Base-by-base conservation (phyloP, 176 grass and related monocot species). In the Cocos nucifera region DNA sequence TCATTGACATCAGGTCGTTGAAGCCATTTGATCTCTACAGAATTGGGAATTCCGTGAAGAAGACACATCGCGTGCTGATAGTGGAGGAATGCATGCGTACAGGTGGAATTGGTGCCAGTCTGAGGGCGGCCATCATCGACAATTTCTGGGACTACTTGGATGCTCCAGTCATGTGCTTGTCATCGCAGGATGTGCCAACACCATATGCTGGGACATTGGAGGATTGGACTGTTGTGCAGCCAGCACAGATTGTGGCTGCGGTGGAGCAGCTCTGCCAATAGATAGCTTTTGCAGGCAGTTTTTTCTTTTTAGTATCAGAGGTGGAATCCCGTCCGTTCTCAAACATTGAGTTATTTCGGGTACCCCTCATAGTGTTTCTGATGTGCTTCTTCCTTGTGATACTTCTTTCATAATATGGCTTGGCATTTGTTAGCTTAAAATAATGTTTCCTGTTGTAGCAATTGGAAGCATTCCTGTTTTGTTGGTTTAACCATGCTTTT, bases 21-120 rank as follows among this genome's bases (percentile, higher is more conserved):
- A 95, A 90, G 60, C 86, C 90, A 57, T 95, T 95, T 30, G 83
- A 96, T 59, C 74, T 95, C 39, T 79, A 79, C 69, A 87, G 77
- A 0, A 90, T 87, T 5, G 86, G 83, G 12, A 89, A 87, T 49
- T 86, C 82, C 15, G 71, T 87, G 4, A 87, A 89, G 80, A 95
- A 90, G 71, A 95, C 90, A 17, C 83, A 95, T 59, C 73, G 80
- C 0, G 90, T 95, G 59, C 17, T 95, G 50, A 95, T 95, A 14
- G 86, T 95, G 52, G 90, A 95, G 71, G 86, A 95, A 60, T 89
- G 90, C 83, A 89, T 89, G 86, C 69, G 90, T n/a, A 95, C 90
- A 0, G 83, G 86, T n/a, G 90, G 90, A 15, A 95, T 90, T 0
- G 86, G 80, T 0, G 86, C 90, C 5, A 95, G 91, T 23, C 69